phyloP scores from a whole-genome alignment of 2,329 filamentous ascomycete species.

The Fusarium tricinctum region DNA sequence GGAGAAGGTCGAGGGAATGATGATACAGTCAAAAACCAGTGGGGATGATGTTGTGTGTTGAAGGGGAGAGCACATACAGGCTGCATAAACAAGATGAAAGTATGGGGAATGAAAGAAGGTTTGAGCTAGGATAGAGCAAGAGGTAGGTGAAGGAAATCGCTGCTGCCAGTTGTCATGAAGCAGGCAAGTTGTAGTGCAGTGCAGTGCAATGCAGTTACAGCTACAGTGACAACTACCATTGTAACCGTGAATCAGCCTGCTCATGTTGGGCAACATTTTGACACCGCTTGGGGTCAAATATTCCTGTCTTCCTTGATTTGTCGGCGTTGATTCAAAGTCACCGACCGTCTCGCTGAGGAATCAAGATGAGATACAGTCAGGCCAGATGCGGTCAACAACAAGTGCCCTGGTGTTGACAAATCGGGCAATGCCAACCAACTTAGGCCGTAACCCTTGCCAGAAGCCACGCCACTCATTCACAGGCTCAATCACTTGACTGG shows the following conservation, averaged over 20 bases:
- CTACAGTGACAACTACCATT: conserved; percentile 5
- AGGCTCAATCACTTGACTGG: conserved; percentile 42
- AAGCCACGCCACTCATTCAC: conserved; percentile 46
- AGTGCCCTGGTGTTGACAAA: conserved; percentile 41
- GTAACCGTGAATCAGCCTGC: conserved; percentile 24
- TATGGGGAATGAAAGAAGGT: conserved; percentile 14
- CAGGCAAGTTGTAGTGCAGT: conserved; percentile 5
- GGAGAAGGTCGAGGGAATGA: neutral
- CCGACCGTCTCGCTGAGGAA: conserved; percentile 25
- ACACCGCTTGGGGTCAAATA: conserved; percentile 23
- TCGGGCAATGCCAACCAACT: conserved; percentile 47
- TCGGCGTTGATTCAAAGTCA: conserved; percentile 31
- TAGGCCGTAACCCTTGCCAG: conserved; percentile 41
- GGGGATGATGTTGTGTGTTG: neutral
- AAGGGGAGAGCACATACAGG: conserved; percentile 2
- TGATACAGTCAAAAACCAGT: neutral
- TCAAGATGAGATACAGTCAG: conserved; percentile 41
- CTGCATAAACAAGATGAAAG: conserved; percentile 24
- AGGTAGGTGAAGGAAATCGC: conserved; percentile 2
- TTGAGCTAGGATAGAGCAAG: conserved; percentile 2
- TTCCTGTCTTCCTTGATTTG: conserved; percentile 3
- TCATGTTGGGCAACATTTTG: conserved; percentile 35
- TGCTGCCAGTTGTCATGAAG: conserved; percentile 11
- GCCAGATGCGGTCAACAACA: conserved; percentile 45
- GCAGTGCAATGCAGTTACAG: too few relatives aligned